Evolutionary conservation across 148 eudicot species (phyloP).

Genomic region (Silene latifolia): DNA sequence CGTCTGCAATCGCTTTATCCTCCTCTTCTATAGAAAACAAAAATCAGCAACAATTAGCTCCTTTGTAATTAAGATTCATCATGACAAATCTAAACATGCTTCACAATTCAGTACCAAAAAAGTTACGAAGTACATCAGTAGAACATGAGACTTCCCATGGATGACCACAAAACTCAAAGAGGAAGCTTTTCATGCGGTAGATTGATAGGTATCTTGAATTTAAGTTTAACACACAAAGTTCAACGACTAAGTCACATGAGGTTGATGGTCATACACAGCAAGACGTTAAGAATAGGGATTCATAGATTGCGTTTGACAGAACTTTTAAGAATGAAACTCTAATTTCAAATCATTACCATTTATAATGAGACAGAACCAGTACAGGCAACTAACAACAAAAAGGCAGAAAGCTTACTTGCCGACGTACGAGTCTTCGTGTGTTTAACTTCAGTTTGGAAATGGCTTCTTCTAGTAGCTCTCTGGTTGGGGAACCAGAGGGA

Average conservation of each 20-base stretch:
- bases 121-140: no score
- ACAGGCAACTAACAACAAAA: background rate
- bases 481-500: constrained; percentile 27
- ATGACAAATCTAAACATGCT: background rate
- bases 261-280: no score
- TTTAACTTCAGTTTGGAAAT: constrained; percentile 60
- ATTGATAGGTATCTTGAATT: no score
- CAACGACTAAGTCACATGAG: no score
- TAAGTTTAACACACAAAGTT: no score
- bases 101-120: background rate
- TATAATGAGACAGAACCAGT: background rate
- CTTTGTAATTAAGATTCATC: background rate
- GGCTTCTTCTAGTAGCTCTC: constrained; percentile 48
- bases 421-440: constrained; percentile 88
- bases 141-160: background rate
- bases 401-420: constrained; percentile 61
- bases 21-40: constrained; percentile 61
- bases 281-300: no score
- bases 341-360: background rate
- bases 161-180: background rate
- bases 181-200: no score
- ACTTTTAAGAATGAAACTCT: no score
- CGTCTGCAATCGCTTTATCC: constrained; percentile 58
- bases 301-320: no score
- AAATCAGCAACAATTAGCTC: background rate